Base-by-base conservation (phyloP, 345 rosid species). In the Acer saccharum region DNA sequence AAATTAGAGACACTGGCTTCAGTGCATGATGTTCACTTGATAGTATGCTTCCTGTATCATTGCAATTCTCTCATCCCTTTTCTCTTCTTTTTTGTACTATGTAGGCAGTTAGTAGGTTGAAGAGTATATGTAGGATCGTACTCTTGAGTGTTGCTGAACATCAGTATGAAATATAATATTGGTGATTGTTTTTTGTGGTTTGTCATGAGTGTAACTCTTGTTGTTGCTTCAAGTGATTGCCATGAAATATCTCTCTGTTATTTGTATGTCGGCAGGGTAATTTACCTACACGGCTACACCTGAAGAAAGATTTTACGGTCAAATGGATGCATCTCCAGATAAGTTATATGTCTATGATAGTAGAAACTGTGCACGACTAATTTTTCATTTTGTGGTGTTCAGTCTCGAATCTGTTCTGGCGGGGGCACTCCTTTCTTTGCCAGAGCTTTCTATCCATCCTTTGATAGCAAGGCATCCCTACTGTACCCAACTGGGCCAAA, bases 231-330 rank as follows among this genome's bases (percentile, higher is more conserved):
- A 46, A 74, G 20, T 10, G 54, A 23, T 73, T 44, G 41, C 60
- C 13, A 63, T 32, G 21, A 25, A 23, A 17, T 25, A 21, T 44
- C 1, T 17, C 1, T 61, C 70, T 62, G 11, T 16, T 23, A 3
- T 29, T 63, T 65, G 25, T n/a, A 7, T 63, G 77, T 65, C 70
- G 16, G 70, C 63, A 65, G 46, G 25, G 11, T 63, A 66, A 48
- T 29, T 50, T 50, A 50, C 20, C 32, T 14, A 18, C 7, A 23
- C 20, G 32, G 13, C 48, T 21, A 18, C 7, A 23, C 35, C 54
- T 35, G 16, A 25, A 44, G 57, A 44, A 73, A 61, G 20, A 29
- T 43, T 7, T 39, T 18, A 29, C 23, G 10, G n/a, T 58, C 52
- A 35, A 25, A 35, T 58, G 23, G 44, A 39, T 20, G 32, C 75